These are phyloP conservation scores for Aspergillus sojae DNA, from an alignment of 2,329 filamentous ascomycete species.

Conservation along the genomic window DNA sequence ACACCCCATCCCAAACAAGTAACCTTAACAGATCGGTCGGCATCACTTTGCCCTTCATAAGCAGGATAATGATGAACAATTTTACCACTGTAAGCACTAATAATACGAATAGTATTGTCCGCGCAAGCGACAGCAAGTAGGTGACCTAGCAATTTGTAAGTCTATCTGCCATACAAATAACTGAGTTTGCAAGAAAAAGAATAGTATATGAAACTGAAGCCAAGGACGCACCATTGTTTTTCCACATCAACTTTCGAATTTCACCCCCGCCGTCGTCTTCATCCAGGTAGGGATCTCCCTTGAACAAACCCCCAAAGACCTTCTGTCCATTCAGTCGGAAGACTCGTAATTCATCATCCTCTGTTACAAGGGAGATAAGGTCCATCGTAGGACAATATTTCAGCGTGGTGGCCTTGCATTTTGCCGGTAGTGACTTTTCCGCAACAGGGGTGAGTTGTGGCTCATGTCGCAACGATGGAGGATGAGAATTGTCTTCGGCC, in stretches of 20 bases:
- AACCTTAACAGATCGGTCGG: conserved; percentile 31
- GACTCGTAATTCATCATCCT: conserved; percentile 70
- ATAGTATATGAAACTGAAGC: neutral
- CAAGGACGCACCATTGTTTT: conserved; percentile 62
- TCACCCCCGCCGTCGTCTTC: conserved; percentile 45
- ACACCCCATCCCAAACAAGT: conserved; percentile 57
- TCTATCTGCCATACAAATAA: conserved; percentile 5
- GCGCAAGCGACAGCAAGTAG: conserved; percentile 82
- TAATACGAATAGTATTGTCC: conserved; percentile 74
- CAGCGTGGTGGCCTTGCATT: conserved; percentile 55
- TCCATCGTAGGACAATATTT: conserved; percentile 84
- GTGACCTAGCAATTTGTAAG: conserved; percentile 45
- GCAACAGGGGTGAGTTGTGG: conserved; percentile 43
- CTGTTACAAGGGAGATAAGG: conserved; percentile 71
- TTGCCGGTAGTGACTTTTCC: conserved; percentile 44
- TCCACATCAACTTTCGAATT: conserved; percentile 61
- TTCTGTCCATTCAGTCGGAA: conserved; percentile 77
- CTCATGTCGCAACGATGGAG: conserved; percentile 13
- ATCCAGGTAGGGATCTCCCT: conserved; percentile 42
- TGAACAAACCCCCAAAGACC: conserved; percentile 57
- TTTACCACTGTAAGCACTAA: conserved; percentile 80
- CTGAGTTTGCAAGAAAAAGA: conserved; percentile 8
- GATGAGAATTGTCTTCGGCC: conserved; percentile 23
- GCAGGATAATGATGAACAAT: conserved; percentile 69
- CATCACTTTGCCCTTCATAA: conserved; percentile 23